Evolutionary conservation across 1,139 yeast species (phyloP), one percentile per base, ranked within the genome.

Genomic region (Suhomyces chickasaworum): DNA sequence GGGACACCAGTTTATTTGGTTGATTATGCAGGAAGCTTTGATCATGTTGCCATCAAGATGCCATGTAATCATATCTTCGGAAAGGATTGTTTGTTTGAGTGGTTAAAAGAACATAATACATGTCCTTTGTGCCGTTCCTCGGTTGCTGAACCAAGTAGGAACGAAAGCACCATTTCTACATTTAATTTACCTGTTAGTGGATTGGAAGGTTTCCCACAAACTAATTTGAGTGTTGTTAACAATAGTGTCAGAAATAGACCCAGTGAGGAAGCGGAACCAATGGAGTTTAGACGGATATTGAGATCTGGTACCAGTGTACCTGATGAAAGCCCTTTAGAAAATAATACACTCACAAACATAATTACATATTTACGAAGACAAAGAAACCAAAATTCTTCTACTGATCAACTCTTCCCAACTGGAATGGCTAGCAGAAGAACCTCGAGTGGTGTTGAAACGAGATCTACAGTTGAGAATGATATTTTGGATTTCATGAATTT

Each of bases 31-130:
- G 66, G 61, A 4, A 64, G 59, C 4, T 82, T 75, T 57, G 62
- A 66, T 7, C 97, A 90, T 63, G 63, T 75, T 7, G 85, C 97
- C 0, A 70, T 86, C 1, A 71, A 77, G 51, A 73, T 91, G 78
- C 95, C 96, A 0, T 91, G 98, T 65, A 82, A 82, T 8, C 96
- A 88, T 60, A 59, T 80, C 0, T 88, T 89, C 68, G 96, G 96
- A 4, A 75, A 80, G 52, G 77, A 77, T 22, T 89, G 97, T 66
- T 68, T 88, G 34, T 75, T 71, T 51, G 86, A 84, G 54, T 89
- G 97, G 97, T 77, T 89, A 44, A 74, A 75, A 49, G 70, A 75
- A 39, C 81, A 85, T 48, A 73, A 80, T 29, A 80, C 89, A 1
- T 89, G 97, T 63, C 97, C 97, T 0, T 68, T 89, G 45, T 89